These are phyloP conservation scores for Syzygium syzygioides DNA, from an alignment of 441 rosid genomes.

Conservation along the genomic window DNA sequence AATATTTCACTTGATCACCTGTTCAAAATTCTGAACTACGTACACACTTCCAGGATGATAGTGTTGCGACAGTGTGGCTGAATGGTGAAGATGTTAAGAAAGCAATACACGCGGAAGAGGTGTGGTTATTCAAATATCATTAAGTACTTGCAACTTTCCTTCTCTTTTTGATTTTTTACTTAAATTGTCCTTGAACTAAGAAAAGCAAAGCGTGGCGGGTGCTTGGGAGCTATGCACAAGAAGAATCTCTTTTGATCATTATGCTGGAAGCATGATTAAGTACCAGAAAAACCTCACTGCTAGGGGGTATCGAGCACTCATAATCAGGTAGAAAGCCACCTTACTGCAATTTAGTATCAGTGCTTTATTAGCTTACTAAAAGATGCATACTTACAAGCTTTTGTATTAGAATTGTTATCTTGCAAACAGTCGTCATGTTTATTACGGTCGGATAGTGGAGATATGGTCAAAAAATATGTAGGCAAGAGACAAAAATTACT, in stretches of 20 bases:
- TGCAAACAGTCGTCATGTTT: not conserved
- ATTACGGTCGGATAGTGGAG: not conserved
- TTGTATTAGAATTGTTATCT: not conserved
- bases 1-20: not conserved
- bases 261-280: constrained; percentile 69
- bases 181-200: not conserved
- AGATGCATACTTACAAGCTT: not conserved
- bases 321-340: constrained; percentile 48
- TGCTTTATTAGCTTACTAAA: not conserved
- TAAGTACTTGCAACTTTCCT: not conserved
- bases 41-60: constrained; percentile 37
- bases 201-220: constrained; percentile 39
- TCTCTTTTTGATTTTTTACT: not conserved
- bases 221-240: constrained; percentile 51
- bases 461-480: not conserved
- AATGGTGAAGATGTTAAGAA: constrained; percentile 55
- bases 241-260: constrained; percentile 23
- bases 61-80: constrained; percentile 64
- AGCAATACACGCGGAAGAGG: constrained; percentile 64
- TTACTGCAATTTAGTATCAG: not conserved
- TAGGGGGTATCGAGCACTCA: constrained; percentile 61
- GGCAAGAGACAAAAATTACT: not conserved
- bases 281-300: constrained; percentile 70
- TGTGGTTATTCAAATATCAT: constrained; percentile 11
- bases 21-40: not conserved